A percentile compares a stretch with the other conserved stretches of the same genome.
Evolutionary conservation across 2,329 filamentous ascomycete genomes (phyloP).

Genomic region (Exophiala xenobiotica): DNA sequence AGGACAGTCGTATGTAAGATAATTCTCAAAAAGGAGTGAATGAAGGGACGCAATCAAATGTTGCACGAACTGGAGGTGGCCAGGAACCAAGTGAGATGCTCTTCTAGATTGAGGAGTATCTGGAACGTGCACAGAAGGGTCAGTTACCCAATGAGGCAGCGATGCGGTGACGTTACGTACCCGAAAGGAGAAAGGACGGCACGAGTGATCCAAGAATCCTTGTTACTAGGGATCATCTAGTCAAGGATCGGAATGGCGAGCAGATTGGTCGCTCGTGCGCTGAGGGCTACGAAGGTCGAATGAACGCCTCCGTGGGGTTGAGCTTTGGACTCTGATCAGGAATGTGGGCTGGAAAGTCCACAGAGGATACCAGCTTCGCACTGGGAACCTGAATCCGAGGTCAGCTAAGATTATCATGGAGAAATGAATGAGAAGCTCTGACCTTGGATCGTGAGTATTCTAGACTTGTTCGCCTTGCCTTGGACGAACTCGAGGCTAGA

Average conservation of each 20-base stretch:
- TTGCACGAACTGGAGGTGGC: slow-evolving; percentile 34
- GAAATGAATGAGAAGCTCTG: slow-evolving; percentile 15
- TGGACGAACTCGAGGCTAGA: slow-evolving; percentile 8
- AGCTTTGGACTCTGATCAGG: slow-evolving; percentile 35
- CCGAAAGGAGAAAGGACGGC: slow-evolving; percentile 29
- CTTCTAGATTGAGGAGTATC: slow-evolving; percentile 24
- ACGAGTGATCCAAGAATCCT: slow-evolving; percentile 25
- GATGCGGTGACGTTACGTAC: slow-evolving; percentile 18
- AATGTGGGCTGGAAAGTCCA: slow-evolving; percentile 34
- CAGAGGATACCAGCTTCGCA: slow-evolving; percentile 21
- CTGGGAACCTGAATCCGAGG: slow-evolving; percentile 16
- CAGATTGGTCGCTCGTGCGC: slow-evolving; percentile 35
- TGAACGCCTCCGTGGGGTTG: slow-evolving; percentile 46
- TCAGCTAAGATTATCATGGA: slow-evolving; percentile 12
- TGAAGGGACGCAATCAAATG: slow-evolving; percentile 29
- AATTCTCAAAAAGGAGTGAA: slow-evolving; percentile 23
- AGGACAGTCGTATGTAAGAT: slow-evolving; percentile 28
- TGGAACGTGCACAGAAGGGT: slow-evolving; percentile 23
- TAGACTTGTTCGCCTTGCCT: slow-evolving; percentile 16
- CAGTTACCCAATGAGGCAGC: slow-evolving; percentile 20
- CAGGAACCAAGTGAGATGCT: slow-evolving; percentile 27
- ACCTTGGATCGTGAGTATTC: slow-evolving; percentile 23
- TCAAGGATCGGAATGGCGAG: slow-evolving; percentile 41
- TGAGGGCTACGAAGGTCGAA: slow-evolving; percentile 45
- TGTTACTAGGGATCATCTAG: slow-evolving; percentile 39